These are phyloP conservation scores for Brassica hybrid DNA, from an alignment of 441 rosid species.

Conservation along the genomic window DNA sequence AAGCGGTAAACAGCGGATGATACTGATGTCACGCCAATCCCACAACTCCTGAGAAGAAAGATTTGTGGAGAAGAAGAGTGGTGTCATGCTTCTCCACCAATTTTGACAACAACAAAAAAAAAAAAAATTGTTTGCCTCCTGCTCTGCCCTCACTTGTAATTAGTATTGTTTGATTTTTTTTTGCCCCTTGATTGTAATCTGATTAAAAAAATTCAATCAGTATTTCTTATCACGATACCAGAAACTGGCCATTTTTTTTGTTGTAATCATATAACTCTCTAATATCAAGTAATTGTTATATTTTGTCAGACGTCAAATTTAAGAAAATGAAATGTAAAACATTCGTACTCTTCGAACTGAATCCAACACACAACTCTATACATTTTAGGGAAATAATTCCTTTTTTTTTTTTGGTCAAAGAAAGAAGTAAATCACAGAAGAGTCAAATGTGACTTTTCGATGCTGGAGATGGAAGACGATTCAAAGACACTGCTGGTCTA, in stretches of 20 bases:
- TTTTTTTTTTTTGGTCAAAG: too few species aligned
- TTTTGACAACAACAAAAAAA: constrained; percentile 19
- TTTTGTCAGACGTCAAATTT: too few species aligned
- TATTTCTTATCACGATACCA: neutral
- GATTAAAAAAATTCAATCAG: neutral
- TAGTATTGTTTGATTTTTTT: constrained; percentile 26
- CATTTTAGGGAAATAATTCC: neutral
- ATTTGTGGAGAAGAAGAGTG: constrained; percentile 22
- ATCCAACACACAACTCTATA: neutral
- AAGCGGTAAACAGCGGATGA: constrained; percentile 76
- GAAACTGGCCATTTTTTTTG: neutral
- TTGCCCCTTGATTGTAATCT: constrained; percentile 18
- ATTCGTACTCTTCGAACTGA: too few species aligned
- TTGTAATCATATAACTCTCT: constrained; percentile 24
- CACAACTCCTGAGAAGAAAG: constrained; percentile 64
- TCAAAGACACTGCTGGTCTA: neutral
- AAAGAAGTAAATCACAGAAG: neutral
- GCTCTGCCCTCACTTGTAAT: constrained; percentile 32
- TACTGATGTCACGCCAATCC: constrained; percentile 74
- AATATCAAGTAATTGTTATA: neutral
- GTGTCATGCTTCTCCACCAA: neutral
- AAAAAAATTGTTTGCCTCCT: constrained; percentile 23
- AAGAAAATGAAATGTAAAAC: too few species aligned
- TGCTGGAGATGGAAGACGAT: neutral
- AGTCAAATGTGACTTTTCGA: neutral